Base-by-base conservation (phyloP, 176 grass and related monocot genomes). In the Urochloa ruziziensis region DNA sequence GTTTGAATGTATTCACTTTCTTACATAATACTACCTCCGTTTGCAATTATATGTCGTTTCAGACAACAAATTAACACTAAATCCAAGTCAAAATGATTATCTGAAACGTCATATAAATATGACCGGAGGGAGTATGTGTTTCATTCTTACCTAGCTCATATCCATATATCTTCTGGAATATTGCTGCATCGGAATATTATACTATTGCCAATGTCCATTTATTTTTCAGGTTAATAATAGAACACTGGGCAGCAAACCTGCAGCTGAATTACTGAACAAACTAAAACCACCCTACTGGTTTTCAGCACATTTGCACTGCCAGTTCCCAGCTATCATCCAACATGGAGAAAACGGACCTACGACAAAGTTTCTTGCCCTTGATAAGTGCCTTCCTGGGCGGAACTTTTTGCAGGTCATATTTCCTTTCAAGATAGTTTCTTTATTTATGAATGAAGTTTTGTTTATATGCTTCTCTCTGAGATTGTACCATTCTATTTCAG, bases 321-420 rank as follows among this genome's bases (percentile, higher is more conserved):
- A 73, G 12, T 95, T 98, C 82, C 80, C 96, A 7, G 93, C 96
- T 57, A 70, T 90, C 39, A 91, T 98, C 84, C 89, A 91, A 56
- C 93, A 92, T 68, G 89, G 91, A 47, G 73, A 89, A 54, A 70
- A 81, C 84, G 93, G 91, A 68, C 89, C 93, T 75, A 67, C 85
- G 0, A 98, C 93, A 12, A 95, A 95, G 84, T 98, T 95, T 51
- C 91, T 95, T 88, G 91, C 93, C 0, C 96, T 98, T 59, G 96
- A 98, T 85, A 98, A 98, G 83, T 98, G 93, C 63, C 83, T 95
- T 40, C 93, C 79, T 27, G 46, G 88, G 46, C 82, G 87, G 23
- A 81, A 84, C 15, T 98, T 98, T 90, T 86, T 95, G 85, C 93
- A 92, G 91, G 96, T 95, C 23, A 39, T 18, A 1, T 49, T 54